A percentile compares a stretch with the other conserved stretches of the same genome.
Conservation (phyloP, 371 early-diverging fungal genomes). For the Entomophthora muscae region DNA sequence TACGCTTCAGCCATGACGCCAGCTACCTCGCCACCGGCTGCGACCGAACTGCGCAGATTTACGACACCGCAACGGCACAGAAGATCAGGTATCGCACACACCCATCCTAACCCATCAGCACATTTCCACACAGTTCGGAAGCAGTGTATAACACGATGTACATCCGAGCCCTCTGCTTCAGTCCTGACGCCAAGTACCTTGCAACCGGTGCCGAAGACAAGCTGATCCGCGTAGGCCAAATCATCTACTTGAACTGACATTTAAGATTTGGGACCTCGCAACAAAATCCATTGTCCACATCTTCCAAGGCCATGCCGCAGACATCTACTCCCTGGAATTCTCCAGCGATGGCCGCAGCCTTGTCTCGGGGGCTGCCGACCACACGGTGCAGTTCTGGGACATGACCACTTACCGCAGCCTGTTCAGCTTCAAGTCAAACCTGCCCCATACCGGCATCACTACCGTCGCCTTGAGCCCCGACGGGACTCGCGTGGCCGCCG, state of each 20-base stretch:
- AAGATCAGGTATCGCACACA: constrained; percentile 35
- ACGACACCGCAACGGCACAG: constrained; percentile 55
- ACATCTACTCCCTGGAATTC: constrained; percentile 92
- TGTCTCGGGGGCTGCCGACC: constrained; percentile 90
- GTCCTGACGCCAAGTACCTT: constrained; percentile 75
- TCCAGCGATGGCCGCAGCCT: constrained; percentile 80
- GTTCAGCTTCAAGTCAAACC: constrained; percentile 54
- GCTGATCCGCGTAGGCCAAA: constrained; percentile 52
- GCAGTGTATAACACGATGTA: constrained; percentile 69
- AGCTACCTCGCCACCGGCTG: constrained; percentile 88
- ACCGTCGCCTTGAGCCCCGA: constrained; percentile 82
- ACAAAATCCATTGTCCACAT: constrained; percentile 43
- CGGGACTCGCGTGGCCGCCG: constrained; percentile 56
- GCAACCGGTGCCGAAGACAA: constrained; percentile 97
- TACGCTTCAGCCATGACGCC: constrained; percentile 84
- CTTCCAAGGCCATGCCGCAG: constrained; percentile 84
- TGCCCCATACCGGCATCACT: constrained; percentile 80
- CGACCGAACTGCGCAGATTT: constrained; percentile 79
- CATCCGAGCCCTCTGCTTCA: constrained; percentile 92
- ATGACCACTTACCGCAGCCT: constrained; percentile 51
- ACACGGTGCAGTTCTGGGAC: constrained; percentile 78
- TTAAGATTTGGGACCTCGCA: constrained; percentile 62
- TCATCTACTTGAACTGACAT: neutral
- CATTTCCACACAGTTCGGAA: constrained; percentile 54
- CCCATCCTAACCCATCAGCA: constrained; percentile 20